Evolutionary conservation across 495 filamentous ascomycete species (phyloP).

Genomic region (Neurospora sp.): DNA sequence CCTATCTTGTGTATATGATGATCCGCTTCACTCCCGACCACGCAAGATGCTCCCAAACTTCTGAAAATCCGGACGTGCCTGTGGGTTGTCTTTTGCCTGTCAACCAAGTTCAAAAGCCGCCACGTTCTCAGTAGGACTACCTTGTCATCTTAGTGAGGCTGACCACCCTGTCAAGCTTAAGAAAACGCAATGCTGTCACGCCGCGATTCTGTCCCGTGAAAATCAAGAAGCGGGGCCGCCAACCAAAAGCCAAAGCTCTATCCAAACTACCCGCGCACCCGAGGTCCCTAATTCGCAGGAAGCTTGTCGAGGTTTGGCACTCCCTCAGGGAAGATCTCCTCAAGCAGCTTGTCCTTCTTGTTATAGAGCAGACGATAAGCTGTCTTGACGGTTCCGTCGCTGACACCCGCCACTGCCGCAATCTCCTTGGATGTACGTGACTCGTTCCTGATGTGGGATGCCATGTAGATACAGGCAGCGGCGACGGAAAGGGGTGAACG

Average conservation of each 20-base stretch:
- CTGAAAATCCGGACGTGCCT: background rate
- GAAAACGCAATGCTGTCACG: background rate
- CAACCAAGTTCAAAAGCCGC: background rate
- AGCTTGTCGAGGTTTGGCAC: constrained; percentile 60
- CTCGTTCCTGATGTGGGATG: constrained; percentile 70
- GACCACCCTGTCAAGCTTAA: background rate
- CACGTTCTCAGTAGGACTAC: background rate
- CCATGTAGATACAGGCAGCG: constrained; percentile 93
- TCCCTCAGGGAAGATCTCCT: constrained; percentile 58
- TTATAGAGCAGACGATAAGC: constrained; percentile 82
- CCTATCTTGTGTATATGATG: background rate
- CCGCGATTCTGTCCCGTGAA: background rate
- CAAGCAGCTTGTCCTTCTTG: constrained; percentile 61
- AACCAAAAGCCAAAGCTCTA: background rate
- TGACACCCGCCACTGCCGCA: constrained; percentile 68
- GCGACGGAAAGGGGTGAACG: constrained; percentile 91
- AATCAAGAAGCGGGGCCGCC: background rate
- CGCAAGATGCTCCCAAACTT: background rate
- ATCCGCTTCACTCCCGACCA: background rate
- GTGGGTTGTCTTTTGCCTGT: background rate
- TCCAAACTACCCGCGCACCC: background rate
- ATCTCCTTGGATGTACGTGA: constrained; percentile 78
- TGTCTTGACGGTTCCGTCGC: constrained; percentile 90
- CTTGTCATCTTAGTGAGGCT: background rate
- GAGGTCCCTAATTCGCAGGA: constrained; percentile 33